Evolutionary conservation across 805 yeast species (phyloP), one percentile per base, ranked within the genome.

Genomic region (Yueomyces sp.): DNA sequence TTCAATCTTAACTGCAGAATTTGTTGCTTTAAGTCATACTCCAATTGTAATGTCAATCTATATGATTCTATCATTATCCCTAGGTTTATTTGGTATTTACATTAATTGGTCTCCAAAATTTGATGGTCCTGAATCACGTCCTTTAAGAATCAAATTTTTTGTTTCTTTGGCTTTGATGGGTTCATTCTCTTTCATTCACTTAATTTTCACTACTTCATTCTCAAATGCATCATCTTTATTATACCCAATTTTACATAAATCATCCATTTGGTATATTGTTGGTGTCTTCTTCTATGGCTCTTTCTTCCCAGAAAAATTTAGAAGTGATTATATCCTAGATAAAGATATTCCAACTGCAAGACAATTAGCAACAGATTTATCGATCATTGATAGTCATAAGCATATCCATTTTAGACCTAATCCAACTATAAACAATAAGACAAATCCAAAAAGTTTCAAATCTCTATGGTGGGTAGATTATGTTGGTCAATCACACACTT

Each of bases 51-150:
- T 56, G 54, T 8, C 46, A 4, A 30, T 68, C 3, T 81, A 78
- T 61, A 73, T 86, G 59, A 38, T 67, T 1, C 68, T 80, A 51
- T 82, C 95, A 1, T 57, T 76, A 1, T 36, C 74, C 2, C 76
- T 87, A 44, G 95, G 96, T 3, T 42, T 69, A 2, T 60, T 76
- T 26, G 96, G 97, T 1, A 74, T 85, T 30, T 58, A 70, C 19
- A 77, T 90, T 66, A 85, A 92, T 45, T 90, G 97, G 95, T 77
- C 87, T n/a, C 90, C 95, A 3, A 72, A 68, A 51, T 90, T 92
- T 61, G 97, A 92, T 61, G 73, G 76, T 44, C 95, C 95, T 3
- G 94, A 85, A 55, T 77, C 85, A 48, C 71, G 95, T 48, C 78
- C 81, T 4, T 64, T 85, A 45, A 70, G 97, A 51, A 85, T 92